Evolutionary conservation across 2,329 filamentous ascomycete genomes (phyloP).

Genomic region (Alternaria gansuensis): DNA sequence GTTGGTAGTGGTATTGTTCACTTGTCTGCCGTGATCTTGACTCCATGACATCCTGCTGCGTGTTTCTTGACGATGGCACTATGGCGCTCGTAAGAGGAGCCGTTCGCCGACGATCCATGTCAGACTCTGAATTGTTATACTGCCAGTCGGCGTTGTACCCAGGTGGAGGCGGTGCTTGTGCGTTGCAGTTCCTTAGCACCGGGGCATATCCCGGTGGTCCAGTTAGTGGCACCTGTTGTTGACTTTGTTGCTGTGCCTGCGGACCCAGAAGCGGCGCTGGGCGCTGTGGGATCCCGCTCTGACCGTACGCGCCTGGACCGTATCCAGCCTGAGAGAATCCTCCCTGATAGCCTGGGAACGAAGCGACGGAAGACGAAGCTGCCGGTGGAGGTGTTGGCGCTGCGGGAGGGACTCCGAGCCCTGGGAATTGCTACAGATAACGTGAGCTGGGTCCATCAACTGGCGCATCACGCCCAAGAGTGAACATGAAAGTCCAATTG

Average conservation of each 20-base stretch:
- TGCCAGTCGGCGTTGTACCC: conserved; percentile 31
- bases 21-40: conserved; percentile 26
- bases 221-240: conserved; percentile 20
- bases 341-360: conserved; percentile 29
- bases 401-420: conserved; percentile 33
- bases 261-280: conserved; percentile 31
- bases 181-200: conserved; percentile 18
- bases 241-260: conserved; percentile 18
- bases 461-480: background rate
- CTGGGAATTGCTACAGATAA: conserved; percentile 32
- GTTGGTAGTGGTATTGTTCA: conserved; percentile 31
- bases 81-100: conserved; percentile 21
- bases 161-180: conserved; percentile 23
- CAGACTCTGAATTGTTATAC: conserved; percentile 25
- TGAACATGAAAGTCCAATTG: background rate
- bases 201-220: conserved; percentile 25
- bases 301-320: conserved; percentile 19
- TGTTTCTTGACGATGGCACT: conserved; percentile 22
- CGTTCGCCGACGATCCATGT: conserved; percentile 10
- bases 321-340: conserved; percentile 24
- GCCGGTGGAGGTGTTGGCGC: conserved; percentile 43
- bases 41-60: conserved; percentile 22
- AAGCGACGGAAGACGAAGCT: conserved; percentile 31
- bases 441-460: conserved; percentile 17
- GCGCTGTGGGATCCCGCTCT: conserved; percentile 28